Evolutionary conservation across 495 filamentous ascomycete genomes (phyloP).

Genomic region (Cercophora newfieldiana): DNA sequence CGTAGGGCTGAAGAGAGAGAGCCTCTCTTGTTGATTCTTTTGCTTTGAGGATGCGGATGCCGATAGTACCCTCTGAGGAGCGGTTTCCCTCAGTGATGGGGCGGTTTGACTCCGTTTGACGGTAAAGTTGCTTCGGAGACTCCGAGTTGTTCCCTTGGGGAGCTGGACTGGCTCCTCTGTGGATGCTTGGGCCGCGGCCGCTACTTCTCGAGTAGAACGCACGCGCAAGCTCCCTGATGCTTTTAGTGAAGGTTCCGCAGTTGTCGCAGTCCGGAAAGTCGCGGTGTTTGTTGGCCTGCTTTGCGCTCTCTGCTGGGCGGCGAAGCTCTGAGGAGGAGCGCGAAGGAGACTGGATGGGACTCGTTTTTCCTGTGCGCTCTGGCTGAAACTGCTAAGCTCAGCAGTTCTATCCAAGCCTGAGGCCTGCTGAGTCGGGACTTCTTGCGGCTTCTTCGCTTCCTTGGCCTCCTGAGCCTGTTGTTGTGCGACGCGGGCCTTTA

Average conservation of each 20-base stretch:
- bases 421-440: background rate
- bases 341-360: conserved; percentile 38
- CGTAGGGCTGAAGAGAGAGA: conserved; percentile 50
- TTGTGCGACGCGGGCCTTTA: conserved; percentile 31
- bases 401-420: conserved; percentile 20
- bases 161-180: conserved; percentile 21
- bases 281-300: conserved; percentile 35
- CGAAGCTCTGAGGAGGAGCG: conserved; percentile 55
- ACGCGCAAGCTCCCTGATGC: conserved; percentile 33
- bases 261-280: conserved; percentile 21
- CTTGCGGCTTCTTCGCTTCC: background rate
- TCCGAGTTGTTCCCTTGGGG: conserved; percentile 24
- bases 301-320: conserved; percentile 58
- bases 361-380: conserved; percentile 21
- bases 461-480: conserved; percentile 19
- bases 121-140: conserved; percentile 30
- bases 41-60: conserved; percentile 11
- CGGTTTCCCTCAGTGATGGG: conserved; percentile 7
- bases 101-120: conserved; percentile 23
- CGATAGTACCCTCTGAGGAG: conserved; percentile 4
- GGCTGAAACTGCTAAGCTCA: conserved; percentile 29
- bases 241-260: conserved; percentile 22
- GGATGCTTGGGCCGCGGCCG: conserved; percentile 1
- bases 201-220: conserved; percentile 23
- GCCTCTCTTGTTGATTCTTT: conserved; percentile 27